A percentile compares a stretch with the other conserved stretches of the same genome.
Evolutionary conservation across 2,329 filamentous ascomycete genomes (phyloP).

Genomic region (Fusarium veterinarium): DNA sequence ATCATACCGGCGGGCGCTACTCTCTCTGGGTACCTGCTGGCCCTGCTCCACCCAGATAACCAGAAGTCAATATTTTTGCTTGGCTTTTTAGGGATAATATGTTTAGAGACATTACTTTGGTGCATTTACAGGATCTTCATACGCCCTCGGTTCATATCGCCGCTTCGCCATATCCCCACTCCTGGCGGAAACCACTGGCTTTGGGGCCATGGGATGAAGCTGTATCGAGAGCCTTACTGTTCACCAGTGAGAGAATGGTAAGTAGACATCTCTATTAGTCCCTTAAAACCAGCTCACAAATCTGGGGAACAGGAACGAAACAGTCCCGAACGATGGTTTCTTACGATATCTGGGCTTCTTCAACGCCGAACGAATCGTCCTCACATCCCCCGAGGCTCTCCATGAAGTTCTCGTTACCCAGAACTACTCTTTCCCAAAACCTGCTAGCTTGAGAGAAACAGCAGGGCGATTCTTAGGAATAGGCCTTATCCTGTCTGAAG

Average conservation of each 20-base stretch:
- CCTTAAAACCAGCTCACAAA: neutral
- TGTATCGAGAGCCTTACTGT: constrained; percentile 54
- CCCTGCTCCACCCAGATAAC: neutral
- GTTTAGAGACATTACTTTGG: constrained; percentile 44
- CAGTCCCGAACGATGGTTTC: constrained; percentile 73
- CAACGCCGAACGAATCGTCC: constrained; percentile 70
- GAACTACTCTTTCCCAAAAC: constrained; percentile 77
- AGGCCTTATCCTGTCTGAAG: constrained; percentile 83
- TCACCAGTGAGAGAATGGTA: constrained; percentile 62
- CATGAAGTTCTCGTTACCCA: constrained; percentile 75
- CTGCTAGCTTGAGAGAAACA: constrained; percentile 61
- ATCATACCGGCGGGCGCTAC: neutral
- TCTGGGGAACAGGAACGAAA: constrained; percentile 62
- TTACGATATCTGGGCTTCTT: constrained; percentile 73
- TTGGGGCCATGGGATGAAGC: constrained; percentile 58
- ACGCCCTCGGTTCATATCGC: constrained; percentile 62
- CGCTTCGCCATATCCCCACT: constrained; percentile 59
- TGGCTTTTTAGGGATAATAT: neutral
- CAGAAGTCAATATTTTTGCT: neutral
- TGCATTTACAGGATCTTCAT: constrained; percentile 56
- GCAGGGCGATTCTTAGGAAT: constrained; percentile 75
- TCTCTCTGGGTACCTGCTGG: neutral
- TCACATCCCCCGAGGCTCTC: constrained; percentile 71
- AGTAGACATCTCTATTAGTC: neutral
- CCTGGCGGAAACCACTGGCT: constrained; percentile 57